These are phyloP conservation scores for Chaetomiaceae sp. DNA, from an alignment of 2,329 filamentous ascomycete species.

Conservation along the genomic window DNA sequence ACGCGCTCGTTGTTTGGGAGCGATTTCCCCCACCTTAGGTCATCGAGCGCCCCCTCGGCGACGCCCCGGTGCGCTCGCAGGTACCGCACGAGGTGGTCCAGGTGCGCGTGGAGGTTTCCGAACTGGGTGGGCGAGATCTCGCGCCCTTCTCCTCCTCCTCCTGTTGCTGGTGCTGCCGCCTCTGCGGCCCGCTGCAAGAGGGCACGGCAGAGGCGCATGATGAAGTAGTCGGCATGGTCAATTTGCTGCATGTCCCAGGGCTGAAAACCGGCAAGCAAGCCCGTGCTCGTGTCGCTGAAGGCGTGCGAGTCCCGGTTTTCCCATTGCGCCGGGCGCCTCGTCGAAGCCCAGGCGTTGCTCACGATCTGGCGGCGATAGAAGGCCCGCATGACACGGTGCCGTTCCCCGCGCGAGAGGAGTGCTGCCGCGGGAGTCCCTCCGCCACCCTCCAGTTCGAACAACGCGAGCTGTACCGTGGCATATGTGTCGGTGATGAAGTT, in stretches of 20 bases:
- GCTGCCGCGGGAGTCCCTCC: background rate
- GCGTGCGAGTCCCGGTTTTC: background rate
- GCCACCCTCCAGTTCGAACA: background rate
- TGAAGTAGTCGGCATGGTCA: constrained; percentile 9
- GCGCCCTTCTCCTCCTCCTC: background rate
- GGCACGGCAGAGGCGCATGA: background rate
- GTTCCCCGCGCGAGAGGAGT: constrained; percentile 5
- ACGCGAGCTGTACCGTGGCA: background rate
- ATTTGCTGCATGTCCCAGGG: constrained; percentile 13
- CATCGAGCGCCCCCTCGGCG: background rate
- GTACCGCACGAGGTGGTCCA: constrained; percentile 2
- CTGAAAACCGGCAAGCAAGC: constrained; percentile 4
- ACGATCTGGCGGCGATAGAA: constrained; percentile 16
- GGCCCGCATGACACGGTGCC: constrained; percentile 7
- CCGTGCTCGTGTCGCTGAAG: background rate
- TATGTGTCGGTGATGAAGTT: constrained; percentile 12
- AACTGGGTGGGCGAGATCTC: constrained; percentile 2
- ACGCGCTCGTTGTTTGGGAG: background rate
- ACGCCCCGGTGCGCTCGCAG: background rate
- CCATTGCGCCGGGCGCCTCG: background rate
- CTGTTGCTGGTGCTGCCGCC: too few species aligned
- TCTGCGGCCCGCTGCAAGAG: background rate
- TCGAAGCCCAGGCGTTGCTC: constrained; percentile 14
- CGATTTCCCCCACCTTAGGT: background rate
- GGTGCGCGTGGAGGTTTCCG: constrained; percentile 1